Percentiles rank a stretch among this genome's conserved stretches.
These are phyloP conservation scores for Hypoxylon sp. DNA, from an alignment of 2,329 filamentous ascomycete genomes.

Conservation along the genomic window DNA sequence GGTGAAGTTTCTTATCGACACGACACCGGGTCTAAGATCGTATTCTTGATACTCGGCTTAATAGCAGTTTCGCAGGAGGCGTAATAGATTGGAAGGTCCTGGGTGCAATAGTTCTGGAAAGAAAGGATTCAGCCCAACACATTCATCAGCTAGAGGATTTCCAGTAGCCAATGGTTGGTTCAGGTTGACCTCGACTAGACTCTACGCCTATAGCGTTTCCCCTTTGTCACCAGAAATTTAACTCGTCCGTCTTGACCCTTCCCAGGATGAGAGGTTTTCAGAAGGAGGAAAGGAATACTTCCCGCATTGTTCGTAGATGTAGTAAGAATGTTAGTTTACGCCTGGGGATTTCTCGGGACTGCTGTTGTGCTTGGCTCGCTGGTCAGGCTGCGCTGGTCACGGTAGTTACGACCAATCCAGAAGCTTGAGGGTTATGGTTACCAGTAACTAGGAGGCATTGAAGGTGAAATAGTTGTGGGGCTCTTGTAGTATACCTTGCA, in stretches of 20 bases:
- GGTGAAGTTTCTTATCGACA: constrained; percentile 19
- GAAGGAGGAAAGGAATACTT: constrained; percentile 43
- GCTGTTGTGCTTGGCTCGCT: constrained; percentile 43
- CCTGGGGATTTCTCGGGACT: constrained; percentile 32
- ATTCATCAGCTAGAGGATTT: constrained; percentile 45
- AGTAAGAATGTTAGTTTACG: constrained; percentile 43
- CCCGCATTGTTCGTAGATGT: constrained; percentile 43
- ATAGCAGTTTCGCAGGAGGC: constrained; percentile 15
- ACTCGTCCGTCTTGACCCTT: constrained; percentile 46
- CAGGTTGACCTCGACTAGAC: constrained; percentile 41
- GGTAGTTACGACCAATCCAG: constrained; percentile 48
- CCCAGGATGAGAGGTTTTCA: constrained; percentile 44
- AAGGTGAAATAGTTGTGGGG: constrained; percentile 50
- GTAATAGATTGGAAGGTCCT: constrained; percentile 30
- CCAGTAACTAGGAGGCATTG: constrained; percentile 46
- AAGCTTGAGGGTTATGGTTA: constrained; percentile 46
- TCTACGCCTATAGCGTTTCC: constrained; percentile 46
- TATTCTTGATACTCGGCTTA: constrained; percentile 28
- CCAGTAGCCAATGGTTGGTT: constrained; percentile 46
- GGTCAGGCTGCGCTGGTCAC: constrained; percentile 43
- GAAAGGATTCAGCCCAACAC: constrained; percentile 41
- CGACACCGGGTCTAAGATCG: constrained; percentile 15
- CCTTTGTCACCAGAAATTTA: constrained; percentile 44
- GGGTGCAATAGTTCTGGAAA: constrained; percentile 28
- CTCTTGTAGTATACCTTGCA: constrained; percentile 50